These are phyloP conservation scores for Toxicodendron radicans DNA, from an alignment of 345 rosid species.

Conservation along the genomic window DNA sequence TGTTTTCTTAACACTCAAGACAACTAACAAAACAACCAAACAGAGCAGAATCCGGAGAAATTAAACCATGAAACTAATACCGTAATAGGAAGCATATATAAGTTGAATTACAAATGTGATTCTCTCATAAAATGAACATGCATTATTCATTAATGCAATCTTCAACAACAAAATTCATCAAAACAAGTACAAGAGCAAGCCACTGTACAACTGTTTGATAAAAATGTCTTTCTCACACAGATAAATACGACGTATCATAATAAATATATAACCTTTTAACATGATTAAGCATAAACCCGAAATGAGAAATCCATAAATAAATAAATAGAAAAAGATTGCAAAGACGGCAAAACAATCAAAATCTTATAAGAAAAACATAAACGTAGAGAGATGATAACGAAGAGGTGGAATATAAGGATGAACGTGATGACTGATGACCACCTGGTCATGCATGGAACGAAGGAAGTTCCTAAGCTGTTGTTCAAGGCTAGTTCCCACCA, in stretches of 20 bases:
- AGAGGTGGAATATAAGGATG: too few species aligned
- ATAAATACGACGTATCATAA: too few species aligned
- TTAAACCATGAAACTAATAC: background rate
- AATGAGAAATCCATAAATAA: too few species aligned
- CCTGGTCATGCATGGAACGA: conserved; percentile 7
- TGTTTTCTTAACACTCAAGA: background rate
- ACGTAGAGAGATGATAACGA: too few species aligned
- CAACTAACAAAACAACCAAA: background rate
- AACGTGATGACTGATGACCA: background rate
- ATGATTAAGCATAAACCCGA: too few species aligned
- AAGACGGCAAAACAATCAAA: too few species aligned
- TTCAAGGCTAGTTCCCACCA: conserved; percentile 6
- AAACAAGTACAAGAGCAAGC: background rate
- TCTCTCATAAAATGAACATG: background rate
- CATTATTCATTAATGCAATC: conserved; percentile 2
- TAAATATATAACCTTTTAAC: too few species aligned
- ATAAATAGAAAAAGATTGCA: too few species aligned
- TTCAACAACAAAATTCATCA: background rate
- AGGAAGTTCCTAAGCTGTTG: background rate
- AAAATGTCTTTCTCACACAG: too few species aligned
- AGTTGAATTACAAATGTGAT: background rate
- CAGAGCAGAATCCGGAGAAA: conserved; percentile 2
- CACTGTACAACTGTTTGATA: background rate
- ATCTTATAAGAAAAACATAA: too few species aligned
- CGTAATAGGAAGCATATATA: background rate